These are phyloP conservation scores for Guyanaporus albipodus DNA, from an alignment of 768 basidiomycete species.

Conservation along the genomic window DNA sequence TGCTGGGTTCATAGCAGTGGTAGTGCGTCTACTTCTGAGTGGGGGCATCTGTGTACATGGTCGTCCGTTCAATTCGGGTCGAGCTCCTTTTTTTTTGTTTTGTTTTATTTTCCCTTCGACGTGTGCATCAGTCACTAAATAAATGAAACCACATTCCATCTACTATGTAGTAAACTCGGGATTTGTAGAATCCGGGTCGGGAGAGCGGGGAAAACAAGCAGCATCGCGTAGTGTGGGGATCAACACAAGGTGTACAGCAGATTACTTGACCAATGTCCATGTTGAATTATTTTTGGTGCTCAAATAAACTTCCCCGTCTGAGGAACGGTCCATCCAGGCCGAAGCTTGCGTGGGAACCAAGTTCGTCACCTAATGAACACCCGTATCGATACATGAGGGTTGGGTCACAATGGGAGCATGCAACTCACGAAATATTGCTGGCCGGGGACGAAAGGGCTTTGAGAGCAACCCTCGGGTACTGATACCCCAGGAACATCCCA, in stretches of 20 bases:
- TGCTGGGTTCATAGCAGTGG: slow-evolving; percentile 28
- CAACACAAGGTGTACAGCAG: background rate
- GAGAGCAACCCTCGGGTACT: slow-evolving; percentile 45
- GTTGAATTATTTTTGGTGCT: slow-evolving; percentile 61
- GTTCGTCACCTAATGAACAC: slow-evolving; percentile 47
- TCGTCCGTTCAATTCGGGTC: slow-evolving; percentile 44
- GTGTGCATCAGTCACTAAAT: too few species aligned
- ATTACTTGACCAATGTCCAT: slow-evolving; percentile 43
- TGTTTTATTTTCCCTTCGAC: too few species aligned
- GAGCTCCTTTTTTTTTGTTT: slow-evolving; percentile 25
- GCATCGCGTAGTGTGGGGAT: too few species aligned
- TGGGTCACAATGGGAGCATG: background rate
- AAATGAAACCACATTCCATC: too few species aligned
- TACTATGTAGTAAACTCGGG: too few species aligned
- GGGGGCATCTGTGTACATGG: slow-evolving; percentile 36
- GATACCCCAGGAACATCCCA: slow-evolving; percentile 68
- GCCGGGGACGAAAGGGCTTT: slow-evolving; percentile 54
- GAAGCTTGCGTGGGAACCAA: slow-evolving; percentile 60
- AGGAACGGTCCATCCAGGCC: slow-evolving; percentile 66
- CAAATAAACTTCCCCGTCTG: slow-evolving; percentile 67
- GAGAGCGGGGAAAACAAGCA: too few species aligned
- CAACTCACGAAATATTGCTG: slow-evolving; percentile 62
- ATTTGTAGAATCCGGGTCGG: too few species aligned
- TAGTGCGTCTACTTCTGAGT: slow-evolving; percentile 34
- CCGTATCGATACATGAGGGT: background rate